phyloP scores from a whole-genome alignment of 192 early-diverging fungal species.

The Radiomyces spectabilis region DNA sequence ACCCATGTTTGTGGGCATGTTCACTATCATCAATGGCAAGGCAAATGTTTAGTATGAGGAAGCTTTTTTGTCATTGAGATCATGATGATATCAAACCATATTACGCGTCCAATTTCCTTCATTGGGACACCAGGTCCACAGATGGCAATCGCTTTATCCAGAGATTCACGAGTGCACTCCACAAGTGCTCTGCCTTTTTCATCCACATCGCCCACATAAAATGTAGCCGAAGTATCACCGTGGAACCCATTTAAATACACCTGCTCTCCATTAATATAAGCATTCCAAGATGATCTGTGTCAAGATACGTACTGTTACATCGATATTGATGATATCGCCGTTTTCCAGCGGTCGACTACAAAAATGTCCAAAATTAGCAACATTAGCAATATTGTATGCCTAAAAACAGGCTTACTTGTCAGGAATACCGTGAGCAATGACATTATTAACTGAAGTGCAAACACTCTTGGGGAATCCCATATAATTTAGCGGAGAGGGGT shows the following conservation, averaged over 20 bases:
- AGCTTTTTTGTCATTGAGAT: too few species aligned
- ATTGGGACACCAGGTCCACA: constrained; percentile 72
- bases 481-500: constrained; percentile 76
- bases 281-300: background rate
- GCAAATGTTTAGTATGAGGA: too few species aligned
- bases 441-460: constrained; percentile 80
- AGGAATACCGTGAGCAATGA: constrained; percentile 76
- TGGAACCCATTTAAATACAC: constrained; percentile 61
- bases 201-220: constrained; percentile 59
- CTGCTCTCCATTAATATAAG: constrained; percentile 2
- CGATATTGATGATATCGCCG: constrained; percentile 75
- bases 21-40: constrained; percentile 11
- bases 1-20: constrained; percentile 42
- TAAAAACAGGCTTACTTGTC: constrained; percentile 25
- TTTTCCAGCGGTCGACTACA: constrained; percentile 43
- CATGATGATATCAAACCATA: constrained; percentile 37
- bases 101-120: constrained; percentile 55
- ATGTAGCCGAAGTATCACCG: constrained; percentile 65
- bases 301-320: constrained; percentile 51
- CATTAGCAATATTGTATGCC: background rate
- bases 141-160: constrained; percentile 53
- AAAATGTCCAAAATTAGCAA: background rate
- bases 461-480: constrained; percentile 66
- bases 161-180: constrained; percentile 43
- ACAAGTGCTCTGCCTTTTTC: constrained; percentile 43